Percentiles rank a stretch among this genome's conserved stretches.
Conservation (phyloP, 768 basidiomycete species). For the Austroboletus eburneus region DNA sequence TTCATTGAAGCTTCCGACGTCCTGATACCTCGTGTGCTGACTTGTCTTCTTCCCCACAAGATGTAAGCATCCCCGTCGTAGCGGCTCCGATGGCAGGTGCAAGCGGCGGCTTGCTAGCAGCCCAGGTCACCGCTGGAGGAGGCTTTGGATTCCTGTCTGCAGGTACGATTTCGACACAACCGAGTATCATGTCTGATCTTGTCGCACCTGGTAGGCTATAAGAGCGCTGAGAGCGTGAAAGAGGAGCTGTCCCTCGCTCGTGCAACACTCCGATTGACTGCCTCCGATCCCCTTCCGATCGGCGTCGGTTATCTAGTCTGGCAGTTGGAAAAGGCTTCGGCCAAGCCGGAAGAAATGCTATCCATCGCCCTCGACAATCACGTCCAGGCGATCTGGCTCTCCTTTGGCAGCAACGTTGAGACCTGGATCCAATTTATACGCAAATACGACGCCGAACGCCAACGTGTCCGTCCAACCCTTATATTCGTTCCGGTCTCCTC, state of each 20-base stretch:
- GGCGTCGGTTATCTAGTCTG: constrained; percentile 77
- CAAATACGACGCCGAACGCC: constrained; percentile 43
- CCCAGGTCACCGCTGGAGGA: constrained; percentile 60
- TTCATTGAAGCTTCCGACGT: constrained; percentile 1
- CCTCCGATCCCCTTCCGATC: constrained; percentile 42
- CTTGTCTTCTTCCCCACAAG: constrained; percentile 32
- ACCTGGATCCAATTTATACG: constrained; percentile 62
- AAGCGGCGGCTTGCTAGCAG: constrained; percentile 57
- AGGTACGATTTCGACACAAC: constrained; percentile 34
- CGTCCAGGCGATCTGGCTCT: constrained; percentile 69
- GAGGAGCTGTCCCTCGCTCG: constrained; percentile 55
- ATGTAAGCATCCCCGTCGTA: constrained; percentile 55
- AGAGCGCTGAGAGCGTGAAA: constrained; percentile 39
- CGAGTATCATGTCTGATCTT: constrained; percentile 1
- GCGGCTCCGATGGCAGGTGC: constrained; percentile 70
- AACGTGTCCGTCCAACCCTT: constrained; percentile 40
- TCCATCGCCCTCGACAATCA: constrained; percentile 47
- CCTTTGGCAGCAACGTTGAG: constrained; percentile 57
- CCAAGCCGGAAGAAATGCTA: constrained; percentile 40
- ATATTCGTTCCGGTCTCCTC: constrained; percentile 67
- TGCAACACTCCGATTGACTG: constrained; percentile 32
- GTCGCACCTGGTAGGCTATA: constrained; percentile 40
- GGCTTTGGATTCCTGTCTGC: constrained; percentile 75
- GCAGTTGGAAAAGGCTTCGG: constrained; percentile 53
- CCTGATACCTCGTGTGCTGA: background rate